These are phyloP conservation scores for Calocybe indica DNA, from an alignment of 768 basidiomycete genomes.

Conservation along the genomic window DNA sequence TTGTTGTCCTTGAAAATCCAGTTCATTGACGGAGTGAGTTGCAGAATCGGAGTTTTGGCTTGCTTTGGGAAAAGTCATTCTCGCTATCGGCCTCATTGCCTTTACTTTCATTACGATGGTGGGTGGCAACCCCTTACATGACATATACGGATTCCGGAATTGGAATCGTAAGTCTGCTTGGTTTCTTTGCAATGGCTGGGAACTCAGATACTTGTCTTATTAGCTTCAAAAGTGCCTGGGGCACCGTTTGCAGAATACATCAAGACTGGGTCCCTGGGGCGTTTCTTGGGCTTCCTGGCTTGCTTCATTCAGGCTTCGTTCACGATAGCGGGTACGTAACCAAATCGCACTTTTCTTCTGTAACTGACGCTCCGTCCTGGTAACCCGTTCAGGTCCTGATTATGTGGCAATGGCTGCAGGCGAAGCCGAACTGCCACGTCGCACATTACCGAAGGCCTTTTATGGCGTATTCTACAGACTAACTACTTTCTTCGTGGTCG, in stretches of 20 bases:
- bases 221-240: constrained; percentile 38
- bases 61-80: constrained; percentile 41
- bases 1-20: neutral
- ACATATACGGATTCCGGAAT: constrained; percentile 48
- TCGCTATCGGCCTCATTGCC: constrained; percentile 40
- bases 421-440: constrained; percentile 66
- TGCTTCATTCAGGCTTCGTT: constrained; percentile 59
- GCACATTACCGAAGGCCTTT: constrained; percentile 66
- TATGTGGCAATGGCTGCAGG: constrained; percentile 59
- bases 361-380: neutral
- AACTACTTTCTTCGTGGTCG: constrained; percentile 71
- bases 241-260: constrained; percentile 55
- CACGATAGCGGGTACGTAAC: constrained; percentile 49
- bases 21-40: neutral
- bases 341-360: neutral
- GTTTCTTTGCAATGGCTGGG: neutral
- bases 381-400: constrained; percentile 31
- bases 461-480: constrained; percentile 77
- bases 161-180: constrained; percentile 36
- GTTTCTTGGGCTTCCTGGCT: constrained; percentile 58
- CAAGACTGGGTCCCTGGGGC: constrained; percentile 46
- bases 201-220: neutral
- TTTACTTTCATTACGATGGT: constrained; percentile 60
- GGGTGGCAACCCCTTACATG: constrained; percentile 50
- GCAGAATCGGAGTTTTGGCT: constrained; percentile 54